Evolutionary conservation across 2,329 filamentous ascomycete species (phyloP), one percentile per base, ranked within the genome.

Genomic region (Nigrograna mackinnonii): DNA sequence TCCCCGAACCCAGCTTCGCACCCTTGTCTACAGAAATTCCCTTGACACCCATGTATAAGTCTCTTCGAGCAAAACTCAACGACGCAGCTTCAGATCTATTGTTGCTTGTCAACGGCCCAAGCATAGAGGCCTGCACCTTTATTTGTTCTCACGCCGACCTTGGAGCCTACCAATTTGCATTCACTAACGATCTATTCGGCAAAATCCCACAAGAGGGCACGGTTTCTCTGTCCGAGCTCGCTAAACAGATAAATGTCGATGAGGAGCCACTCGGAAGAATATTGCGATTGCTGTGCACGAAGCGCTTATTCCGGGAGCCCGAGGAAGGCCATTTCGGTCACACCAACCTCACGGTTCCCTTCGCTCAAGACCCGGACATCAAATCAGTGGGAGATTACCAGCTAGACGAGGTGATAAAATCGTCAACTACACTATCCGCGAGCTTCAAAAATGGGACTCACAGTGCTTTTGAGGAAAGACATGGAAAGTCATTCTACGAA

Each of bases 401-500:
- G n/a, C n/a, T n/a, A n/a, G n/a, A n/a, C n/a, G n/a, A n/a, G n/a
- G n/a, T n/a, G n/a, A n/a, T n/a, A n/a, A n/a, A n/a, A n/a, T n/a
- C n/a, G n/a, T n/a, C n/a, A n/a, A n/a, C n/a, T n/a, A n/a, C n/a
- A n/a, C n/a, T n/a, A n/a, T n/a, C n/a, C n/a, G n/a, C n/a, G n/a
- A n/a, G n/a, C n/a, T n/a, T n/a, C n/a, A n/a, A n/a, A n/a, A n/a
- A n/a, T n/a, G n/a, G n/a, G n/a, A n/a, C n/a, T n/a, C 24, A 37
- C 22, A 43, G 39, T 9, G 47, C 57, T 4, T 64, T 62, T 35
- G 33, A 40, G 5, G 26, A 39, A 18, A 19, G 53, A 9, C 49
- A 50, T 35, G 57, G 58, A 5, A 21, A 42, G 5, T 45, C 56
- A 2, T 28, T 57, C 7, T 68, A 60, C 36, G 24, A 59, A 13